Conservation (phyloP, 805 yeast species). For the Hanseniaspora taiwanica region DNA sequence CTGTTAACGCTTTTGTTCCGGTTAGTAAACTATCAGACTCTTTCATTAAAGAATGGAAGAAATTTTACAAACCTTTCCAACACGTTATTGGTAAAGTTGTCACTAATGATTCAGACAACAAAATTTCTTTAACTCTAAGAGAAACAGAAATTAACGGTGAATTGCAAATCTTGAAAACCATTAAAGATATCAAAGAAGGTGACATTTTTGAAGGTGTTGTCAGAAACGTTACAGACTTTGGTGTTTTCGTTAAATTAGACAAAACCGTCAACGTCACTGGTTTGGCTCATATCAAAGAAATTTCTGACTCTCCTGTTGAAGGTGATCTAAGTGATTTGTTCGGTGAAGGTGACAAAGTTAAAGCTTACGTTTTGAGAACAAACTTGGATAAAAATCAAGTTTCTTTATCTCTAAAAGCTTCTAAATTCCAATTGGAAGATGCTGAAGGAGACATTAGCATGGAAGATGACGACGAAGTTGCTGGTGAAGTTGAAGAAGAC, state of each 20-base stretch:
- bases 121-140: slow-evolving; percentile 66
- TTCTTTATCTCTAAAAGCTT: slow-evolving; percentile 89
- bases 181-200: slow-evolving; percentile 57
- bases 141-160: slow-evolving; percentile 70
- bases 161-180: slow-evolving; percentile 39
- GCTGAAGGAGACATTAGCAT: slow-evolving; percentile 23
- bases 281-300: slow-evolving; percentile 73
- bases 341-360: slow-evolving; percentile 82
- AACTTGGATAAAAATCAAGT: slow-evolving; percentile 57
- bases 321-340: slow-evolving; percentile 52
- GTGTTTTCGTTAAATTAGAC: slow-evolving; percentile 77
- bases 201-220: slow-evolving; percentile 68
- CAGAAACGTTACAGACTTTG: slow-evolving; percentile 68
- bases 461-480: slow-evolving; percentile 12
- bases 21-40: slow-evolving; percentile 73
- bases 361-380: slow-evolving; percentile 60
- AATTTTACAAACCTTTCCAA: slow-evolving; percentile 56
- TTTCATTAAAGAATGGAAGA: slow-evolving; percentile 79
- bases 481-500: slow-evolving; percentile 13
- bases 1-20: slow-evolving; percentile 65
- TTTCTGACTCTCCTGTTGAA: slow-evolving; percentile 50
- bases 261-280: slow-evolving; percentile 69
- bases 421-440: slow-evolving; percentile 47
- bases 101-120: slow-evolving; percentile 45
- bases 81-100: slow-evolving; percentile 62